Percentiles rank a stretch among this genome's conserved stretches.
These are phyloP conservation scores for Candida maltosa DNA, from an alignment of 805 yeast species.

Conservation along the genomic window DNA sequence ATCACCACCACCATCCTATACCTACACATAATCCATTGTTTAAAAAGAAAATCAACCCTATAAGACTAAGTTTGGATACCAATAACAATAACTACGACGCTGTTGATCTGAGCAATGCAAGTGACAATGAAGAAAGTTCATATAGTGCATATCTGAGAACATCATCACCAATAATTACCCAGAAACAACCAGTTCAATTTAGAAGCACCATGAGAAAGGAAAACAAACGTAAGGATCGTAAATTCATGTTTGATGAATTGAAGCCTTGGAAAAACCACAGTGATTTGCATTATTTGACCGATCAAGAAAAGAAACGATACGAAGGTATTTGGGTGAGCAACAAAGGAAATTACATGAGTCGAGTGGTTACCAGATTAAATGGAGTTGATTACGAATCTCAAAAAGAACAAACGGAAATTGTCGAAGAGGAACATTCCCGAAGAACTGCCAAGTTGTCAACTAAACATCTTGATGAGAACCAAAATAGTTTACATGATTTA, in stretches of 20 bases:
- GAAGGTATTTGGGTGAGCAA: constrained; percentile 95
- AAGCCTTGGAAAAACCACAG: constrained; percentile 93
- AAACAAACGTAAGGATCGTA: constrained; percentile 34
- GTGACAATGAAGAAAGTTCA: background rate
- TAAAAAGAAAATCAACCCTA: constrained; percentile 13
- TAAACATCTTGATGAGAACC: constrained; percentile 16
- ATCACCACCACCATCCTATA: background rate
- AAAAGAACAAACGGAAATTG: background rate
- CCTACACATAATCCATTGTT: constrained; percentile 8
- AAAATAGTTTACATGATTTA: constrained; percentile 28
- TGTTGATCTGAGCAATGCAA: background rate
- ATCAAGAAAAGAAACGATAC: constrained; percentile 78
- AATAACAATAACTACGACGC: constrained; percentile 8
- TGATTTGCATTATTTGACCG: constrained; percentile 48
- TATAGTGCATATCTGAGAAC: no score
- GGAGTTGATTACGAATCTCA: constrained; percentile 21
- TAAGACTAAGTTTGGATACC: constrained; percentile 10
- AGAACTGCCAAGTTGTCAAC: constrained; percentile 37
- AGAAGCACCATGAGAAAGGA: constrained; percentile 51
- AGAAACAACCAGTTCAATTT: constrained; percentile 35
- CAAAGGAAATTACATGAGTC: constrained; percentile 57
- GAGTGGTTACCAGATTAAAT: constrained; percentile 24
- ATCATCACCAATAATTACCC: constrained; percentile 6
- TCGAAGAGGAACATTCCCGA: constrained; percentile 18
- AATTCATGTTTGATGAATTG: constrained; percentile 66